Evolutionary conservation across 2,329 filamentous ascomycete species (phyloP), one percentile per base, ranked within the genome.

Genomic region (Clonostachys sp.): DNA sequence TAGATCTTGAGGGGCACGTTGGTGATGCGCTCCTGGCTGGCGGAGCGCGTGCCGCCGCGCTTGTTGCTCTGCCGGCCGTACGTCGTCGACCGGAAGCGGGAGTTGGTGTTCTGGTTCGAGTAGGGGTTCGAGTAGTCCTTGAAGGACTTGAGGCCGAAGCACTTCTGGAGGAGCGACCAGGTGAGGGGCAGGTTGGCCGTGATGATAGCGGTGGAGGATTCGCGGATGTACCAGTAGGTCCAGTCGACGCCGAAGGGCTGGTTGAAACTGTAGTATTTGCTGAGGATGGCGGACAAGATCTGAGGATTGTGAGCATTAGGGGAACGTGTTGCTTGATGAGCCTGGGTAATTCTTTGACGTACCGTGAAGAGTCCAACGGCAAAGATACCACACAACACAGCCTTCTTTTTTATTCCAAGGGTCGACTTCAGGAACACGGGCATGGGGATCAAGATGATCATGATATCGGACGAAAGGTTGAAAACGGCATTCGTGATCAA

Each of bases 381-480:
- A 45, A 76, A 74, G 12, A 76, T 62, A 4, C 56, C 59, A 38
- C 69, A 71, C 0, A 84, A 65, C 0, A 80, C 66, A 0, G 73
- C 42, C 60, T 83, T 83, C 53, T 78, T 68, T 51, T 71, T 74
- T 0, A 65, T 46, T 2, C 70, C 64, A 2, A 83, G 64, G 30
- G 73, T 69, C 1, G 80, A 70, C 20, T 68, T 67, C 4, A 75
- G 47, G 33, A 83, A 64, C 7, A 75, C 53, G 1, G 79, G 78
- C 50, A 83, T 66, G 1, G 79, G 78, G 24, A 84, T 71, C 5
- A 67, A 56, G 12, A 84, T 72, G 56, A 84, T 81, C 62, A 78
- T 68, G 3, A 81, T 42, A 51, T 84, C 81, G 5, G 77, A 79
- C 4, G 74, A 72, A 44, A 83, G 74, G 53, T 84, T 84, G 56